Evolutionary conservation across 148 eudicot genomes (phyloP).

Genomic region (Silene latifolia): DNA sequence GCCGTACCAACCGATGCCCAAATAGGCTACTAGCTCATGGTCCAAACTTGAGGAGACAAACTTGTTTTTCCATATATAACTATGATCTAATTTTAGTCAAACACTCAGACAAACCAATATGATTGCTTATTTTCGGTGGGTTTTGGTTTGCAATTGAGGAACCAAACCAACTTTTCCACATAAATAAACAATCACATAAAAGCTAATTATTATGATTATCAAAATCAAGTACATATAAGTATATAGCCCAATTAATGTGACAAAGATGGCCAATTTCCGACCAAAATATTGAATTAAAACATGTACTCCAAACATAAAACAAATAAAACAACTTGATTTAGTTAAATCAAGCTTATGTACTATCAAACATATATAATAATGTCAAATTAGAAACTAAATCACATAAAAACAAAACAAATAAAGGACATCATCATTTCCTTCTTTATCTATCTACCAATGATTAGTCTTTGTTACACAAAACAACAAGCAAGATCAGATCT

Average conservation of each 20-base stretch:
- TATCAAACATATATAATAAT: neutral
- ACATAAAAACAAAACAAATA: too few relatives aligned
- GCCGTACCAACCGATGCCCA: too few relatives aligned
- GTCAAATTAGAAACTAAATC: too few relatives aligned
- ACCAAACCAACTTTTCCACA: slow-evolving; percentile 12
- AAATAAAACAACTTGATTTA: neutral
- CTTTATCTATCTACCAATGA: too few relatives aligned
- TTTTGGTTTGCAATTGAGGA: slow-evolving; percentile 10
- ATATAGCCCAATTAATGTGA: neutral
- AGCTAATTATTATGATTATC: neutral
- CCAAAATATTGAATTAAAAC: too few relatives aligned
- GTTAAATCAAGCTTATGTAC: neutral
- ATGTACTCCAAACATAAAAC: neutral
- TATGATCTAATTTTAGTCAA: slow-evolving; percentile 8
- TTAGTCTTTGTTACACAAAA: too few relatives aligned
- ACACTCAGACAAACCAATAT: neutral
- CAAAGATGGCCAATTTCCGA: neutral
- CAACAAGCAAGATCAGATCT: too few relatives aligned
- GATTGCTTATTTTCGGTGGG: neutral
- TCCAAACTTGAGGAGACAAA: neutral
- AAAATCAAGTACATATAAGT: neutral
- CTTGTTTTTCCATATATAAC: too few relatives aligned
- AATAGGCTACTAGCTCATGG: neutral
- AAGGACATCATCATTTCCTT: too few relatives aligned
- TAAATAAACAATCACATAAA: too few relatives aligned